Conservation (phyloP, 352 stramenopile genomes). For the Globisporangium paddicum region DNA sequence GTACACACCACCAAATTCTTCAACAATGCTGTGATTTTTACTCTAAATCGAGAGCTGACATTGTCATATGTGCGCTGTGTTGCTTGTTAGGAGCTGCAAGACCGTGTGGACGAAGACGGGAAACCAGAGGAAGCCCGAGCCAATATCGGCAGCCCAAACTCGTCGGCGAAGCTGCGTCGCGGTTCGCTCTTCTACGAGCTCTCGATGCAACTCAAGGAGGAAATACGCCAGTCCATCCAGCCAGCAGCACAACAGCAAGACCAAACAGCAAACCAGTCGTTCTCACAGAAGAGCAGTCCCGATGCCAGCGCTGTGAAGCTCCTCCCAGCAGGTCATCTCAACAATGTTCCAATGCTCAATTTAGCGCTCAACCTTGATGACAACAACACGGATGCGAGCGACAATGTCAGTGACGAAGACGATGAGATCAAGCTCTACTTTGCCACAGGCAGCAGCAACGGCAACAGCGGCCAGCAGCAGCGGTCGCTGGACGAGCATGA, state of each 20-base stretch:
- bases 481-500: slow-evolving; percentile 19
- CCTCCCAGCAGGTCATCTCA: not conserved
- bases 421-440: slow-evolving; percentile 3
- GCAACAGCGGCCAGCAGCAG: not conserved
- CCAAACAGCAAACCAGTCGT: not conserved
- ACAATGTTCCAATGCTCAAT: not conserved
- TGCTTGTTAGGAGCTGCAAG: slow-evolving; percentile 24
- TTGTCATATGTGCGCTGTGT: not conserved
- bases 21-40: not conserved
- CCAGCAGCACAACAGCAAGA: not conserved
- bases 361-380: slow-evolving; percentile 8
- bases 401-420: not conserved
- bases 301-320: not conserved
- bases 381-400: slow-evolving; percentile 18
- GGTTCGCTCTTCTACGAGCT: slow-evolving; percentile 50
- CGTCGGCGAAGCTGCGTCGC: slow-evolving; percentile 15
- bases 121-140: not conserved
- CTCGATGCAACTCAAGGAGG: slow-evolving; percentile 26
- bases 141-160: slow-evolving; percentile 1
- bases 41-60: not conserved
- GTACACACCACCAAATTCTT: slow-evolving; percentile 6
- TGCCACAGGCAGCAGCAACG: not conserved
- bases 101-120: slow-evolving; percentile 2
- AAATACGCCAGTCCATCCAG: slow-evolving; percentile 9
- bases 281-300: not conserved